Conservation (phyloP, 371 early-diverging fungal genomes). For the Haplosporangium sp. region DNA sequence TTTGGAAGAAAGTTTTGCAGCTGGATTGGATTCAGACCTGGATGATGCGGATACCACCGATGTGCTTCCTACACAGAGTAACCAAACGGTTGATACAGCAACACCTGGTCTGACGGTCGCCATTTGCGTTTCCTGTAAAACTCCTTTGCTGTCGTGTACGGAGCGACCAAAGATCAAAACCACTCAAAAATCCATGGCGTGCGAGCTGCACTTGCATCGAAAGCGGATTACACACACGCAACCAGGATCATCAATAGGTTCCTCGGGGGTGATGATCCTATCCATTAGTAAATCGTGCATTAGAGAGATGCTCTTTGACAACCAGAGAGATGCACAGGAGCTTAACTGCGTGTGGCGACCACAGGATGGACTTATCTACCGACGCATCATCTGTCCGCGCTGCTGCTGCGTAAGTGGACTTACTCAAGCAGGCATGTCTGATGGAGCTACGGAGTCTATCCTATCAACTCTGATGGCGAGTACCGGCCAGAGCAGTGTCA, state of each 20-base stretch:
- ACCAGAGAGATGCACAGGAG: conserved; percentile 9
- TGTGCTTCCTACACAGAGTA: neutral
- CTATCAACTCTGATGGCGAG: too few relatives aligned
- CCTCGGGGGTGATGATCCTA: conserved; percentile 5
- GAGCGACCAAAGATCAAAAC: conserved; percentile 25
- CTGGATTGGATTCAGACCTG: conserved; percentile 2
- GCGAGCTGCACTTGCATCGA: conserved; percentile 4
- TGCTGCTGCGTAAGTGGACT: conserved; percentile 3
- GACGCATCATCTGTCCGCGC: conserved; percentile 17
- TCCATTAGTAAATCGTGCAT: conserved; percentile 8
- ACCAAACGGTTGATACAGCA: neutral
- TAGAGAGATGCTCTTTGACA: conserved; percentile 7
- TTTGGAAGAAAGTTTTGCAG: neutral
- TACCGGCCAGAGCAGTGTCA: neutral
- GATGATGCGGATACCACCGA: neutral
- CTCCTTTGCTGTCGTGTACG: conserved; percentile 14
- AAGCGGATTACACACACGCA: neutral
- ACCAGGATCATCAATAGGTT: too few relatives aligned
- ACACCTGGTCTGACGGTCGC: neutral
- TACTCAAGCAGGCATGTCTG: neutral
- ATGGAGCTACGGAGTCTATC: too few relatives aligned
- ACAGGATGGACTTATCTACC: conserved; percentile 27
- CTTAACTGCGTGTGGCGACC: conserved; percentile 26
- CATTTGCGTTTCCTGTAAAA: conserved; percentile 21
- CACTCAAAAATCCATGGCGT: conserved; percentile 29